phyloP scores from a whole-genome alignment of 2,329 filamentous ascomycete genomes.

The Ilyonectria mors-panacis region DNA sequence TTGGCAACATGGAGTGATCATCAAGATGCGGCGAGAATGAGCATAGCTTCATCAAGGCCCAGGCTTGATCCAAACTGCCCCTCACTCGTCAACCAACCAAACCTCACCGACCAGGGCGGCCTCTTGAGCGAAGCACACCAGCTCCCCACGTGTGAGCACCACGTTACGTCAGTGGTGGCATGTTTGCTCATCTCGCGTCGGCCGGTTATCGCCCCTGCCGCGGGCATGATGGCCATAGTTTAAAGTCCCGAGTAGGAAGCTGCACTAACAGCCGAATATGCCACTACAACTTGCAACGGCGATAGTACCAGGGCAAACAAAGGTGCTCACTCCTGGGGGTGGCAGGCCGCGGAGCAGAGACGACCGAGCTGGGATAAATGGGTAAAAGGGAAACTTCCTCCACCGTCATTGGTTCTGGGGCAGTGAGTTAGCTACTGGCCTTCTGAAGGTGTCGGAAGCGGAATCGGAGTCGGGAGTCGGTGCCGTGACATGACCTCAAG shows the following conservation, averaged over 20 bases:
- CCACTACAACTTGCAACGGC: slow-evolving; percentile 22
- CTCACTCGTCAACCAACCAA: slow-evolving; percentile 13
- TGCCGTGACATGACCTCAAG: background rate
- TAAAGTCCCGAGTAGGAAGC: slow-evolving; percentile 5
- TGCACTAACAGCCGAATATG: slow-evolving; percentile 28
- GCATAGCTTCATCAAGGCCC: background rate
- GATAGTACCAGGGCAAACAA: slow-evolving; percentile 27
- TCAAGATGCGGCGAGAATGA: background rate
- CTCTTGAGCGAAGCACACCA: background rate
- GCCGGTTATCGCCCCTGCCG: background rate
- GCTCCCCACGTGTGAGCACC: slow-evolving; percentile 19
- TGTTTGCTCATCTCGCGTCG: slow-evolving; percentile 13
- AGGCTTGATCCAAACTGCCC: slow-evolving; percentile 1
- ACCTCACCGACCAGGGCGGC: background rate
- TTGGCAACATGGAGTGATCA: too few relatives aligned
- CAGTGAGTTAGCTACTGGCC: background rate
- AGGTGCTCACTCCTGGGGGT: background rate
- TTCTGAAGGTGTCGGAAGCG: background rate
- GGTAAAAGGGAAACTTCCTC: background rate
- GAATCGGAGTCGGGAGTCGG: background rate
- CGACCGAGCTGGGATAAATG: slow-evolving; percentile 8
- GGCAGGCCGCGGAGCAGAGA: background rate
- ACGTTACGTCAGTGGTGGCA: slow-evolving; percentile 13
- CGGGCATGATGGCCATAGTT: background rate
- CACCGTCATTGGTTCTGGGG: background rate